Conservation (phyloP, 83 land plant genomes). For the Picea abies region DNA sequence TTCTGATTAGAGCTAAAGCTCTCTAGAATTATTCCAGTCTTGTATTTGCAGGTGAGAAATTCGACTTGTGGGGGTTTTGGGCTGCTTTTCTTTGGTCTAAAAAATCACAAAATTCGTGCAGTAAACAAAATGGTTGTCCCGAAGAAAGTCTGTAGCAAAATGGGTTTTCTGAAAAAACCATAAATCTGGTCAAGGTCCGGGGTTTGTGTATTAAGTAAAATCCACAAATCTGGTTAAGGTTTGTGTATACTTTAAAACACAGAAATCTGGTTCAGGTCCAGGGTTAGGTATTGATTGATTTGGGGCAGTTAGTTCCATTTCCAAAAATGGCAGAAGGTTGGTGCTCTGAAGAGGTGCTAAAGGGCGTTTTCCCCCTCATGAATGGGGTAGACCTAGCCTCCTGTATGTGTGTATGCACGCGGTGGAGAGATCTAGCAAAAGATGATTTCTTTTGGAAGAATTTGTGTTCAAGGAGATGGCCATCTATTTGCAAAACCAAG, state of each 20-base stretch:
- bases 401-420: conserved; percentile 81
- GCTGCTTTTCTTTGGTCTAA: neutral
- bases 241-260: too few relatives aligned
- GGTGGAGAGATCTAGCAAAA: conserved; percentile 77
- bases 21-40: neutral
- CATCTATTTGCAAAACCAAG: conserved; percentile 62
- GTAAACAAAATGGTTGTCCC: neutral
- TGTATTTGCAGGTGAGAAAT: neutral
- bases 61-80: neutral
- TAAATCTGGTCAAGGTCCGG: neutral
- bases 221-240: neutral
- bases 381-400: conserved; percentile 76
- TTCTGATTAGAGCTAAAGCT: neutral
- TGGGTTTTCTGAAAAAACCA: neutral
- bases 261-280: neutral
- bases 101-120: neutral
- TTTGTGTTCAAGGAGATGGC: conserved; percentile 82
- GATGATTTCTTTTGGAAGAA: conserved; percentile 94
- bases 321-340: conserved; percentile 16
- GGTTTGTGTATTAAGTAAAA: neutral
- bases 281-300: neutral
- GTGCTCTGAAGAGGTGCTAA: conserved; percentile 58
- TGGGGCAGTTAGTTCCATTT: too few relatives aligned
- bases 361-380: conserved; percentile 75
- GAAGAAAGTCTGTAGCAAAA: neutral